A percentile compares a stretch with the other conserved stretches of the same genome.
These are phyloP conservation scores for Meyerozyma carpophila DNA, from an alignment of 1,139 yeast genomes.

Conservation along the genomic window DNA sequence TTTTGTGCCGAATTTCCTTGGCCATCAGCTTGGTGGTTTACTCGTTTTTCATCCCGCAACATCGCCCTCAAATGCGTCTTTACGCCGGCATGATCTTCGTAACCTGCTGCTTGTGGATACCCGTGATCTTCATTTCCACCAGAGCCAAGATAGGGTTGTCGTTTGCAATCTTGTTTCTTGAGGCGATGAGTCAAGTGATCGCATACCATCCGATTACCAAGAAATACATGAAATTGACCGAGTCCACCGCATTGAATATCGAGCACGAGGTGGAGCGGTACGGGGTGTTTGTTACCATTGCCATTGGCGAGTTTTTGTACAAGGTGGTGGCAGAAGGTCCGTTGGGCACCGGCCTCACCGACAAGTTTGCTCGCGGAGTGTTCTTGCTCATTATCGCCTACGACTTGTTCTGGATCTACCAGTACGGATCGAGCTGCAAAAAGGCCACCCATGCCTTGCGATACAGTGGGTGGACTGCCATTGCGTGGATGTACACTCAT, in stretches of 20 bases:
- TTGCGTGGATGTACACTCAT: constrained; percentile 45
- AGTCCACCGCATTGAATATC: constrained; percentile 58
- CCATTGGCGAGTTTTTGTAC: constrained; percentile 60
- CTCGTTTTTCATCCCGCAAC: constrained; percentile 49
- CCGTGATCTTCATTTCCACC: constrained; percentile 39
- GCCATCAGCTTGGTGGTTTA: constrained; percentile 34
- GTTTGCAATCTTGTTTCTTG: constrained; percentile 36
- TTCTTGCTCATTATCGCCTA: constrained; percentile 49
- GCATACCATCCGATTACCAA: constrained; percentile 48
- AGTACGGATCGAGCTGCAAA: constrained; percentile 47
- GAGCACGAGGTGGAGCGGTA: constrained; percentile 65
- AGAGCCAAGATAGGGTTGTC: constrained; percentile 47
- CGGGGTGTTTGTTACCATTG: constrained; percentile 56
- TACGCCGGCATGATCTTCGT: constrained; percentile 28
- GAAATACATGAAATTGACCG: constrained; percentile 31
- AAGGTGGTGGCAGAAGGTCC: constrained; percentile 51
- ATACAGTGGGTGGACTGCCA: constrained; percentile 42
- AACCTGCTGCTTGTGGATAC: constrained; percentile 40
- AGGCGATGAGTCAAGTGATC: constrained; percentile 26
- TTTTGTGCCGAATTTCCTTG: constrained; percentile 39
- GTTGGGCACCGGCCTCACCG: constrained; percentile 43
- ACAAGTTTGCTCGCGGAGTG: constrained; percentile 43
- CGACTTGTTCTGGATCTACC: constrained; percentile 48
- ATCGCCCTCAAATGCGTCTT: constrained; percentile 45
- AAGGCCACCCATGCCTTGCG: constrained; percentile 54